phyloP scores from a whole-genome alignment of 176 grass and related monocot species.

The Avena eriantha region DNA sequence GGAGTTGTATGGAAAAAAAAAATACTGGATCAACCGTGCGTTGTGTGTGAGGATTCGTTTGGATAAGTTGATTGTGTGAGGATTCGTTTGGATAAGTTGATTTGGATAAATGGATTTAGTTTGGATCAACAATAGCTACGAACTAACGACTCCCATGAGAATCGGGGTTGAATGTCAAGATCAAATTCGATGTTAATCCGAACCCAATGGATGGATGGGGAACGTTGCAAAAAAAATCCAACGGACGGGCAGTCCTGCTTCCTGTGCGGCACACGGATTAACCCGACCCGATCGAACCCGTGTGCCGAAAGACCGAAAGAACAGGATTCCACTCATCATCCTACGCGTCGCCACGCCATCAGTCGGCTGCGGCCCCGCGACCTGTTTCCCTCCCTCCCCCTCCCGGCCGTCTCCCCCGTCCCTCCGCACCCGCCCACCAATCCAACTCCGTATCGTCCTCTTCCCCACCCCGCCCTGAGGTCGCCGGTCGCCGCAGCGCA shows the following conservation, averaged over 20 bases:
- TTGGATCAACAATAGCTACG: too few relatives aligned
- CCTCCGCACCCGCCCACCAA: constrained; percentile 10
- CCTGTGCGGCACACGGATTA: constrained; percentile 1
- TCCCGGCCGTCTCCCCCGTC: not conserved
- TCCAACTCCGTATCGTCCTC: constrained; percentile 44
- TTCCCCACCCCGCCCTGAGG: not conserved
- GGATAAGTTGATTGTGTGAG: too few relatives aligned
- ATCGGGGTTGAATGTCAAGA: too few relatives aligned
- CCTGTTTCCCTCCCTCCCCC: not conserved
- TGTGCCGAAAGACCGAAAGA: not conserved
- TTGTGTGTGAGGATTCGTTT: too few relatives aligned
- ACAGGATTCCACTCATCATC: constrained; percentile 9
- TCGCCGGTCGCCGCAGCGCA: constrained; percentile 13
- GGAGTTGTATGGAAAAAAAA: too few relatives aligned
- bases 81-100: too few relatives aligned
- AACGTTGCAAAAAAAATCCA: not conserved
- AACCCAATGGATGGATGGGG: not conserved
- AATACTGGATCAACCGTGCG: too few relatives aligned
- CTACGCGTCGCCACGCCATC: constrained; percentile 17
- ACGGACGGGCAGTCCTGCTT: not conserved
- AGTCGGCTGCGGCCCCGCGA: constrained; percentile 9
- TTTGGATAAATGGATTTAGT: too few relatives aligned
- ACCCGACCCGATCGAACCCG: constrained; percentile 3
- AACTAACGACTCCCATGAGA: too few relatives aligned
- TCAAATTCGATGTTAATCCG: not conserved